phyloP scores from a whole-genome alignment of 768 basidiomycete species.

The Phylloporus rhodoxanthus region DNA sequence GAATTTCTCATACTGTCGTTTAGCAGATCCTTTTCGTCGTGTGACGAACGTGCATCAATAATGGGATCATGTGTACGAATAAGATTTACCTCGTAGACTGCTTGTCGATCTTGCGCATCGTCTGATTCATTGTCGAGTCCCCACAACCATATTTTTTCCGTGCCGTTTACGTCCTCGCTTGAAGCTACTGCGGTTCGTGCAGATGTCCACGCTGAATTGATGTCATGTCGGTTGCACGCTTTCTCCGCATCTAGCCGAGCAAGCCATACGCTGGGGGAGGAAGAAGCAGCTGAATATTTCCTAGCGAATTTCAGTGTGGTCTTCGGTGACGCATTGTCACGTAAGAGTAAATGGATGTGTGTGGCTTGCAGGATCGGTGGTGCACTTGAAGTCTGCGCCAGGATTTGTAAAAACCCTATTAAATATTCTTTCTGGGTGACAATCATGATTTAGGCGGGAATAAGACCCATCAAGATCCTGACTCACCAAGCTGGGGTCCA shows the following conservation, averaged over 20 bases:
- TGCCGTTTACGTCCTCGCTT: constrained; percentile 15
- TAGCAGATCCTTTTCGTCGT: constrained; percentile 35
- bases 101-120: constrained; percentile 13
- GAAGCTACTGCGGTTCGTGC: constrained; percentile 37
- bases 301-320: constrained; percentile 38
- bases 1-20: constrained; percentile 43
- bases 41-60: constrained; percentile 2
- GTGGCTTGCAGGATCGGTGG: constrained; percentile 32
- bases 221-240: constrained; percentile 19
- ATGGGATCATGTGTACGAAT: background rate
- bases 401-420: constrained; percentile 36
- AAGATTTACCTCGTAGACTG: constrained; percentile 32
- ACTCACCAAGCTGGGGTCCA: constrained; percentile 31
- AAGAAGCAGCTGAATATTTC: constrained; percentile 41
- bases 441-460: background rate
- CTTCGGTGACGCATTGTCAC: constrained; percentile 19
- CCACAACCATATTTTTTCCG: constrained; percentile 50
- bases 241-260: constrained; percentile 44
- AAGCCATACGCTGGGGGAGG: constrained; percentile 46
- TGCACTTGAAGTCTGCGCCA: constrained; percentile 23
- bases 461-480: background rate
- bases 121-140: constrained; percentile 33
- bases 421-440: constrained; percentile 50
- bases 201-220: constrained; percentile 37
- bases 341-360: constrained; percentile 33